phyloP scores from a whole-genome alignment of 352 stramenopile genomes.

The Elongisporangium prolatum region DNA sequence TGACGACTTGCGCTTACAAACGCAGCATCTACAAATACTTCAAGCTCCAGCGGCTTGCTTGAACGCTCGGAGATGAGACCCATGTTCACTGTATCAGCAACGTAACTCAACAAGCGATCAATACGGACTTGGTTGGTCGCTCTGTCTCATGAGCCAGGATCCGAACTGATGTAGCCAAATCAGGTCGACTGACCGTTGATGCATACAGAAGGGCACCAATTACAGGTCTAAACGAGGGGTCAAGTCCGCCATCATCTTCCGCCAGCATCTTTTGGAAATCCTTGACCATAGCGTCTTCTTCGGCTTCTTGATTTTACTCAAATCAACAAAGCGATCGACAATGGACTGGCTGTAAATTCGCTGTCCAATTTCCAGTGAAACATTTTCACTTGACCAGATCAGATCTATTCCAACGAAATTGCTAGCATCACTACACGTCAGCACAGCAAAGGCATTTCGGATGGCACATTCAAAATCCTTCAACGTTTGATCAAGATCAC shows the following conservation, averaged over 20 bases:
- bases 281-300: slow-evolving; percentile 1
- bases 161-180: slow-evolving; percentile 4
- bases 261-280: slow-evolving; percentile 2
- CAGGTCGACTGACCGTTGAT: slow-evolving; percentile 1
- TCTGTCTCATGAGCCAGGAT: slow-evolving; percentile 11
- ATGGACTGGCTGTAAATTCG: slow-evolving; percentile 1
- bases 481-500: slow-evolving; percentile 1
- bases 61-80: background rate
- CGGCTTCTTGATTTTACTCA: background rate
- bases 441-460: slow-evolving; percentile 3
- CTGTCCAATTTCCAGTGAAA: slow-evolving; percentile 6
- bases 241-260: background rate
- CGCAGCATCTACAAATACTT: slow-evolving; percentile 6
- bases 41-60: background rate
- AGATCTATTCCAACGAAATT: slow-evolving; percentile 10
- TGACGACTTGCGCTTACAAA: slow-evolving; percentile 6
- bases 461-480: slow-evolving; percentile 6
- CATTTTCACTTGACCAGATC: slow-evolving; percentile 1
- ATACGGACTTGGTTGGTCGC: too few relatives aligned
- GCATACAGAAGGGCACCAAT: slow-evolving; percentile 8
- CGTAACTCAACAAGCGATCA: too few relatives aligned
- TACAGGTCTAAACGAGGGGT: background rate
- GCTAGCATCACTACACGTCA: slow-evolving; percentile 1
- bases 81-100: background rate
- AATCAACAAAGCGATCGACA: slow-evolving; percentile 1